Base-by-base conservation (phyloP, 768 basidiomycete species). In the Termitomyces sp. region DNA sequence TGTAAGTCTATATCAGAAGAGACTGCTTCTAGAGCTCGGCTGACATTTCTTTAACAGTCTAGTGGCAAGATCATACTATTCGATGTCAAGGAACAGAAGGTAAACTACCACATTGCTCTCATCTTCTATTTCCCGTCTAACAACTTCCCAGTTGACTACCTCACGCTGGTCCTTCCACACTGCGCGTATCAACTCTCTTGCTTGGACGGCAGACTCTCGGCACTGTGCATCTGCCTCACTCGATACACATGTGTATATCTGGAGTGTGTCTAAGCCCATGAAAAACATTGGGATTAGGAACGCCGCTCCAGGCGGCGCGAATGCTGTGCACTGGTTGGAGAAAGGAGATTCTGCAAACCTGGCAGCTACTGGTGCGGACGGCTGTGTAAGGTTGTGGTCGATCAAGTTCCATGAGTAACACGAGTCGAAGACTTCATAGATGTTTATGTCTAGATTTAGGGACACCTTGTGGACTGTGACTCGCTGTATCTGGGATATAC, bases 201-300 rank as follows among this genome's bases (percentile, higher is more conserved):
- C 84, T 1, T 95, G 91, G 86, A 86, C 90, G 7, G 66, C 83
- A 6, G 87, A 91, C 68, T 86, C 87, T 7, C 80, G 81, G 63
- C 86, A 95, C 69, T 83, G 91, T 63, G 95, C 87, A 11, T 94
- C 94, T 4, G 94, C 89, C 11, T 92, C 94, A 20, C 81, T 96
- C n/a, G 96, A 98, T 71, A 96, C 95, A 36, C 85, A 94, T 65
- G 85, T 96, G 5, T 97, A 94, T 69, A 76, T 98, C 31, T 98
- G 92, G 86, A 87, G 88, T 64, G 85, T 93, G 36, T 76, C 76
- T 48, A 83, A 85, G 68, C 86, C 88, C 9, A 75, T 85, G 72
- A 86, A 82, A 73, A 91, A 90, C 65, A 85, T 94, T 40, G 81
- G 87, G 32, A 87, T 98, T 71, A 89, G 87, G 79, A 94, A 94